A percentile compares a stretch with the other conserved stretches of the same genome.
phyloP scores from a whole-genome alignment of 495 filamentous ascomycete genomes.

The Xanthoparmelia taractica region DNA sequence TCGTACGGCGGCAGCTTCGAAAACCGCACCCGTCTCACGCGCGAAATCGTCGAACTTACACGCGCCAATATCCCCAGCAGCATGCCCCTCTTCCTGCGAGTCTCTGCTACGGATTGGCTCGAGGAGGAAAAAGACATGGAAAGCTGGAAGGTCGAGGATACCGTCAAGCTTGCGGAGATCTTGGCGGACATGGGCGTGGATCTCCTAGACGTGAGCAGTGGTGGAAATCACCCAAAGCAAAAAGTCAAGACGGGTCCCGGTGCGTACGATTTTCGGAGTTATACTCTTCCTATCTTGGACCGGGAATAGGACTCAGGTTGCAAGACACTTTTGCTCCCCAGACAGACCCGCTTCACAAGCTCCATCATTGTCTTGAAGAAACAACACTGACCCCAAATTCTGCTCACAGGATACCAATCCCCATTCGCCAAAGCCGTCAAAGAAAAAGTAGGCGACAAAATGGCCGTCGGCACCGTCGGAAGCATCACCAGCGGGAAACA shows the following conservation, averaged over 20 bases:
- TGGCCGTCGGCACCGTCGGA: constrained; percentile 54
- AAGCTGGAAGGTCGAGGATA: constrained; percentile 51
- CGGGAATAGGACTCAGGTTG: no score
- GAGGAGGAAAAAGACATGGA: constrained; percentile 39
- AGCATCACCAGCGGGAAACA: constrained; percentile 49
- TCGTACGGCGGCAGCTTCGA: constrained; percentile 54
- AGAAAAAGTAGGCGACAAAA: constrained; percentile 52
- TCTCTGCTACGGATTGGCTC: constrained; percentile 54
- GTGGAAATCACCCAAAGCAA: constrained; percentile 52
- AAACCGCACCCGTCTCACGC: constrained; percentile 49
- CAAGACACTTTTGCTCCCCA: no score
- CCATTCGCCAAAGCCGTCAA: constrained; percentile 56
- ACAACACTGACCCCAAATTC: no score
- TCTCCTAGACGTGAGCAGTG: constrained; percentile 55
- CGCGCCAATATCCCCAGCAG: constrained; percentile 33
- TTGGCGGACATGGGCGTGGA: constrained; percentile 53
- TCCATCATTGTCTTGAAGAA: no score
- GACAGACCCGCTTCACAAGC: no score
- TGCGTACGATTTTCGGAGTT: no score
- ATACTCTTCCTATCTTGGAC: no score
- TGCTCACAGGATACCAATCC: constrained; percentile 62
- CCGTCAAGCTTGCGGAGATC: constrained; percentile 44
- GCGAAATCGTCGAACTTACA: constrained; percentile 45
- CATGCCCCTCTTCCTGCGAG: constrained; percentile 61
- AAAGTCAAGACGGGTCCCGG: constrained; percentile 48